A percentile compares a stretch with the other conserved stretches of the same genome.
Conservation (phyloP, 768 basidiomycete species). For the Imleria badia region DNA sequence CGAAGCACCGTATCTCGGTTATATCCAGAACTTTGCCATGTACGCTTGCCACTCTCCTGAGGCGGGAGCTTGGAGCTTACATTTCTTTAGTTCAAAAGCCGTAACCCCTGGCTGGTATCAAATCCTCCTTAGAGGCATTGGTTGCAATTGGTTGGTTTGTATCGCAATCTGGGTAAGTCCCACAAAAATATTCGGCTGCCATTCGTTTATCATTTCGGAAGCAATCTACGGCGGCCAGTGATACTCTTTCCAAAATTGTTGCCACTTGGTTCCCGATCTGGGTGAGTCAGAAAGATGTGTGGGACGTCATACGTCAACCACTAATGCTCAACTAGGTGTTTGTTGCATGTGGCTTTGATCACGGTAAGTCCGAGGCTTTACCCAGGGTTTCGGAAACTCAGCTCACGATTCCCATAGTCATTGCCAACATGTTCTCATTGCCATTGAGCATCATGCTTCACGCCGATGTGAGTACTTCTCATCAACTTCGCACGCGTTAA, state of each 20-base stretch:
- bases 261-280: conserved; percentile 76
- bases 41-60: conserved; percentile 32
- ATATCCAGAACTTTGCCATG: conserved; percentile 56
- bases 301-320: background rate
- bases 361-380: conserved; percentile 43
- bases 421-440: conserved; percentile 77
- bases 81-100: conserved; percentile 53
- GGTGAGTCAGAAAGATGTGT: conserved; percentile 38
- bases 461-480: conserved; percentile 49
- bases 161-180: conserved; percentile 67
- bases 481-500: background rate
- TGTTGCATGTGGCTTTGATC: conserved; percentile 69
- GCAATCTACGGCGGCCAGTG: conserved; percentile 69
- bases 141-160: conserved; percentile 76
- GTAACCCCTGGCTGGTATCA: conserved; percentile 67
- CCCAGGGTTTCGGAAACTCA: background rate
- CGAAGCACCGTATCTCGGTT: conserved; percentile 54
- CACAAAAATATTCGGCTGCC: background rate
- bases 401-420: conserved; percentile 37
- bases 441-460: conserved; percentile 71
- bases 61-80: background rate
- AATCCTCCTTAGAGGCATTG: conserved; percentile 71
- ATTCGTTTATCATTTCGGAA: conserved; percentile 27
- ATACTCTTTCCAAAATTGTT: conserved; percentile 69
- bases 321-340: conserved; percentile 46